Evolutionary conservation across 1,284 basidiomycete species (phyloP), one percentile per base, ranked within the genome.

Genomic region (Rhodotorula sp.): DNA sequence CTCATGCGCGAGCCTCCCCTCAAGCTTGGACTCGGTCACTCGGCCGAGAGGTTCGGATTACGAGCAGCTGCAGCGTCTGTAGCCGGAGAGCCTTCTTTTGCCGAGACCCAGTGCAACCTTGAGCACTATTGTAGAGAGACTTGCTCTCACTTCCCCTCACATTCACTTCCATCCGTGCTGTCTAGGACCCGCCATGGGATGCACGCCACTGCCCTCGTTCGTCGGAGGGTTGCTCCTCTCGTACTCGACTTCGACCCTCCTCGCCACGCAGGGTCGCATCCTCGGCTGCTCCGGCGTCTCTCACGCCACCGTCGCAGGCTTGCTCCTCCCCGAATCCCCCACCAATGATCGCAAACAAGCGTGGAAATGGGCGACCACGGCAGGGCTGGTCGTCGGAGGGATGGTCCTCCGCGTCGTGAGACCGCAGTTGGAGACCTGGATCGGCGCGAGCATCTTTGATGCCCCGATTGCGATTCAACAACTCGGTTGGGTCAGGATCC

Each of bases 161-260:
- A 7, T 10, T 43, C 38, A 43, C 38, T 43, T 12, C 2, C 34
- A 38, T 5, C 34, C 6, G 8, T 5, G 1, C 10, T 43, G 38
- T 43, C 14, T 10, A 43, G 10, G 38, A 38, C 34, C 7, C 34
- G 34, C 10, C 10, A 43, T 43, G 38, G 38, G 38, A 12, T 70
- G 67, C 58, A 70, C 69, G 6, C 69, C 69, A 0, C 3, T 62
- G 1, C 56, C 63, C 16, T 61, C 61, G 65, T 67, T 80, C 45
- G 65, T 77, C 5, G 80, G 80, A 14, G 80, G 79, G 43, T 67
- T 80, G 45, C 77, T 80, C 70, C 78, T 80, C 65, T 76, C 78
- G 14, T 74, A 71, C 38, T 75, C 78, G 34, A 72, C 80, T 8
- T 74, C 76, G 52, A 66, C 71, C 23, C 66, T 79, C 5, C 73